phyloP scores from a whole-genome alignment of 1,139 yeast species.

The Sugiyamaella pinicola region DNA sequence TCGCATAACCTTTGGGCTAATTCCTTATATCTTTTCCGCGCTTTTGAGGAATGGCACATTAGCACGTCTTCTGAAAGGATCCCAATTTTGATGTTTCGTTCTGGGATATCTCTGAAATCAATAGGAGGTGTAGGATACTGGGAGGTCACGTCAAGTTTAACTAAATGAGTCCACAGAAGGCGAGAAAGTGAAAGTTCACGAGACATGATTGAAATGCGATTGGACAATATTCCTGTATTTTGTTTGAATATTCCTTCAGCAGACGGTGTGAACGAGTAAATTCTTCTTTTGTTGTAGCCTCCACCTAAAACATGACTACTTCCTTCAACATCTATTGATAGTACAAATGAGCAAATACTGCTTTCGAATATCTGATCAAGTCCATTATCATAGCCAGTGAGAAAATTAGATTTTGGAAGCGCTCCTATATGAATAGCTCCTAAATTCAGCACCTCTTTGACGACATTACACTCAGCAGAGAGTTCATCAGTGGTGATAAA shows the following conservation, averaged over 20 bases:
- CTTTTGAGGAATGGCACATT: neutral
- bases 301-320: constrained; percentile 5
- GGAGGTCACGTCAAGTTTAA: constrained; percentile 17
- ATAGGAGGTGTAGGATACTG: constrained; percentile 22
- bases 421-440: constrained; percentile 25
- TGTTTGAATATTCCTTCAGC: neutral
- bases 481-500: constrained; percentile 19
- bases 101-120: constrained; percentile 12
- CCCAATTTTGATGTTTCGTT: constrained; percentile 10
- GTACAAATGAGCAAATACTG: constrained; percentile 24
- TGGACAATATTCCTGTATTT: constrained; percentile 22
- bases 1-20: neutral
- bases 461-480: constrained; percentile 10
- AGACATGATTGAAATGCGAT: constrained; percentile 26
- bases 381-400: constrained; percentile 5
- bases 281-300: neutral
- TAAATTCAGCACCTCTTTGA: constrained; percentile 4
- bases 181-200: constrained; percentile 26
- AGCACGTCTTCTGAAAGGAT: constrained; percentile 10
- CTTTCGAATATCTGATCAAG: constrained; percentile 6
- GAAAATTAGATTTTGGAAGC: neutral
- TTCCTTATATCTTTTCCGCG: neutral
- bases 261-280: constrained; percentile 13
- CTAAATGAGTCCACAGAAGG: constrained; percentile 27
- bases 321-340: constrained; percentile 23